Conservation (phyloP, 441 rosid genomes). For the Mallotus repandus region DNA sequence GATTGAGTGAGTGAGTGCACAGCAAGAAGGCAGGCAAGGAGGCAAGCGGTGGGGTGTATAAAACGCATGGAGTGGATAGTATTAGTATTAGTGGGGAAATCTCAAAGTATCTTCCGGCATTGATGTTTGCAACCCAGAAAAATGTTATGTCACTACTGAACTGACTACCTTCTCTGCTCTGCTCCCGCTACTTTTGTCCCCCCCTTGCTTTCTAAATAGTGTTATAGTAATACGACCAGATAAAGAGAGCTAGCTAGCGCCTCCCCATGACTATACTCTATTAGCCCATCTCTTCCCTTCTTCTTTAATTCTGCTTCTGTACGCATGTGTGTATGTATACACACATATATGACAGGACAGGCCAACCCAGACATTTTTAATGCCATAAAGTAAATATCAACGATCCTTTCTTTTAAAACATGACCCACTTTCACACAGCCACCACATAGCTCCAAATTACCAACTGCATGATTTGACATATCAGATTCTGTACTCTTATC, state of each 20-base stretch:
- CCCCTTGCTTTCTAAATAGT: background rate
- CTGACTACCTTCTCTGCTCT: background rate
- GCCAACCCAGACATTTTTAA: constrained; percentile 12
- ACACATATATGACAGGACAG: constrained; percentile 29
- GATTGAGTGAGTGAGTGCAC: background rate
- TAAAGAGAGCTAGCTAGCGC: background rate
- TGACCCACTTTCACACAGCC: constrained; percentile 24
- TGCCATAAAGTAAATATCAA: constrained; percentile 10
- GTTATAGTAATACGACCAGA: background rate
- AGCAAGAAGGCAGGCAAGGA: background rate
- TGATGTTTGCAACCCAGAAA: constrained; percentile 13
- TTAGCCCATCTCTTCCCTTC: background rate
- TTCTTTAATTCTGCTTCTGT: too few relatives aligned
- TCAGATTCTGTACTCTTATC: constrained; percentile 51
- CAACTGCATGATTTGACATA: constrained; percentile 54
- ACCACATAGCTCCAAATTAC: constrained; percentile 37
- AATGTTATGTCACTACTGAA: constrained; percentile 14
- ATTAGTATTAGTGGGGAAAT: background rate
- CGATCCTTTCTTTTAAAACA: constrained; percentile 9
- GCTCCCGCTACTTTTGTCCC: background rate
- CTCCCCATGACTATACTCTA: too few relatives aligned
- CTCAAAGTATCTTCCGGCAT: constrained; percentile 8
- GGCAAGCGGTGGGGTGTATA: background rate
- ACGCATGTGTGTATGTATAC: background rate
- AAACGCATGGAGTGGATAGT: background rate